A percentile compares a stretch with the other conserved stretches of the same genome.
phyloP scores from a whole-genome alignment of 768 basidiomycete species.

The Lyophyllum shimeji region DNA sequence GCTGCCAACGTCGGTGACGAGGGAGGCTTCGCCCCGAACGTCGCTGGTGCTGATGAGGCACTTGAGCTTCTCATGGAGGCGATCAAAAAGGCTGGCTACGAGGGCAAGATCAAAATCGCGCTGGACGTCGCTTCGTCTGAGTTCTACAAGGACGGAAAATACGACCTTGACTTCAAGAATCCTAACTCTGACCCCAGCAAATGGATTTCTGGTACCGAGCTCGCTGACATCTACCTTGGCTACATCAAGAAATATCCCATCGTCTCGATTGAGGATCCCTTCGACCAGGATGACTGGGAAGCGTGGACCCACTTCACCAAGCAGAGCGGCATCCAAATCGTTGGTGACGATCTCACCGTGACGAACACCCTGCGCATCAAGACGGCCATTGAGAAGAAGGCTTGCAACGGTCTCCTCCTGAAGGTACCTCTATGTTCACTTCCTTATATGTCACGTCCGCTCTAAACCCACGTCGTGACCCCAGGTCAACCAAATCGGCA shows the following conservation, averaged over 20 bases:
- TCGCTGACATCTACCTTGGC: slow-evolving; percentile 87
- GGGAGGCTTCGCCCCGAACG: slow-evolving; percentile 99
- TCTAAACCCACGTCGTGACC: not conserved
- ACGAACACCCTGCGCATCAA: slow-evolving; percentile 97
- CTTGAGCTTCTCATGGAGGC: slow-evolving; percentile 95
- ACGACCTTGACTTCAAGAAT: slow-evolving; percentile 99
- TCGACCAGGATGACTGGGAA: slow-evolving; percentile 99
- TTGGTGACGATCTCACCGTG: slow-evolving; percentile 96
- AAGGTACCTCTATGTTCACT: slow-evolving; percentile 53
- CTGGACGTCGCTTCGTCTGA: slow-evolving; percentile 99
- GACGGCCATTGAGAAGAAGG: slow-evolving; percentile 99
- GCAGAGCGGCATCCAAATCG: slow-evolving; percentile 80
- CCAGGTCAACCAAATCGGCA: slow-evolving; percentile 98
- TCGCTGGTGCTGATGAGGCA: slow-evolving; percentile 94
- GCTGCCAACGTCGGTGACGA: slow-evolving; percentile 99
- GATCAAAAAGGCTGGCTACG: slow-evolving; percentile 97
- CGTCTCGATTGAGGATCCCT: slow-evolving; percentile 94
- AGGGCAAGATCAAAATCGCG: slow-evolving; percentile 98
- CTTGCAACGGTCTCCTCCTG: slow-evolving; percentile 96
- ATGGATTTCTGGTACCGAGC: slow-evolving; percentile 91
- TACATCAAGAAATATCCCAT: slow-evolving; percentile 95
- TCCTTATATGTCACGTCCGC: not conserved
- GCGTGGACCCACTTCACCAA: slow-evolving; percentile 93
- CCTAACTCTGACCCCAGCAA: slow-evolving; percentile 97
- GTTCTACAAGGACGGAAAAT: slow-evolving; percentile 99